Evolutionary conservation across 2,329 filamentous ascomycete genomes (phyloP).

Genomic region (Talaromyces sp.): DNA sequence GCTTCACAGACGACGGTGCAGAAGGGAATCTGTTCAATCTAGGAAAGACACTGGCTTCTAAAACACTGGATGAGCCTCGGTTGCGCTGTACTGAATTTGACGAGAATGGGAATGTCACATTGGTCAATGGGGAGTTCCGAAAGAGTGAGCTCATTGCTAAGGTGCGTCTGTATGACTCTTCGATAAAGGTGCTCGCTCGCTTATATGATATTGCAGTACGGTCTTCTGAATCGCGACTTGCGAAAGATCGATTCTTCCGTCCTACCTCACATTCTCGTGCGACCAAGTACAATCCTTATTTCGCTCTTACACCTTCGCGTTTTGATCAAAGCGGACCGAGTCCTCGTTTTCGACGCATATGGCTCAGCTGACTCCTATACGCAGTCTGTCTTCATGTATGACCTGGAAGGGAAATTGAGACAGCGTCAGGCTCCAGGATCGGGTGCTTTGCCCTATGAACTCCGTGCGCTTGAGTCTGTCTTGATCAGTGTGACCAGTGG

Average conservation of each 20-base stretch:
- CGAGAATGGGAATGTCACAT: constrained; percentile 82
- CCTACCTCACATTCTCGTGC: constrained; percentile 90
- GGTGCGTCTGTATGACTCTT: constrained; percentile 48
- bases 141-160: constrained; percentile 97
- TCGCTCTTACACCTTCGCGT: constrained; percentile 96
- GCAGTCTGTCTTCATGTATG: constrained; percentile 96
- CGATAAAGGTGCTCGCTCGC: constrained; percentile 17
- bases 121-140: constrained; percentile 94
- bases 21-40: constrained; percentile 64
- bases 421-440: constrained; percentile 61
- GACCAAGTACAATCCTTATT: constrained; percentile 87
- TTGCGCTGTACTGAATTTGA: constrained; percentile 94
- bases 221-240: constrained; percentile 85
- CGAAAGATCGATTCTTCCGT: constrained; percentile 97
- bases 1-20: constrained; percentile 57
- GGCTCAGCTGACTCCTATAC: constrained; percentile 92
- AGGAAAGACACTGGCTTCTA: constrained; percentile 67
- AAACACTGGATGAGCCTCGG: constrained; percentile 78
- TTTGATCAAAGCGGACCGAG: constrained; percentile 89
- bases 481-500: constrained; percentile 89
- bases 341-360: constrained; percentile 94
- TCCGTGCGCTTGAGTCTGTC: constrained; percentile 90
- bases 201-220: constrained; percentile 61
- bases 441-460: constrained; percentile 81
- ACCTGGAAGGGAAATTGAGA: constrained; percentile 85